Evolutionary conservation across 495 filamentous ascomycete species (phyloP).

Genomic region (Corynascus novoguineensis): DNA sequence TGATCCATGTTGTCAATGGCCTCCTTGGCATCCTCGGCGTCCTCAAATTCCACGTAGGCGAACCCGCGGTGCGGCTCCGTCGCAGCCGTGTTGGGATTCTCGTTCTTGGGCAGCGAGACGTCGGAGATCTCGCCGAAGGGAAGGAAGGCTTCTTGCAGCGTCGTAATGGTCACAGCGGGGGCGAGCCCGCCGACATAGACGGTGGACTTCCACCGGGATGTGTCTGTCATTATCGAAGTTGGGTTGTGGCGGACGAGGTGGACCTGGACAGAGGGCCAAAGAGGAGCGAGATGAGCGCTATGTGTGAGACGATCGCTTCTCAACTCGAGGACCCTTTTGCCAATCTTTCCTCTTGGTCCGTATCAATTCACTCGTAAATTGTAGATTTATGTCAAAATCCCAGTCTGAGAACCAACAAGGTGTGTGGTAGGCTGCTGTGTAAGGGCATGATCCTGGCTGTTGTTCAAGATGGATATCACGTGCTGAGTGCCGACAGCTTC

Average conservation of each 20-base stretch:
- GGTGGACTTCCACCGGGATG: conserved; percentile 78
- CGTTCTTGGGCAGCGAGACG: conserved; percentile 81
- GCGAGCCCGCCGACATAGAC: conserved; percentile 89
- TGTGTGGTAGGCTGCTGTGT: too few species aligned
- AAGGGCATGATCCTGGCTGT: background rate
- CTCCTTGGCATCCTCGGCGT: conserved; percentile 79
- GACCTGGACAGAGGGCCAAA: background rate
- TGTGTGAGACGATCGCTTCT: too few species aligned
- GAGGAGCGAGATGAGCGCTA: background rate
- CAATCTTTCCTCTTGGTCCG: too few species aligned
- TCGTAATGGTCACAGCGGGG: conserved; percentile 63
- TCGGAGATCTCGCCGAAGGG: conserved; percentile 94
- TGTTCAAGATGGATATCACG: conserved; percentile 11
- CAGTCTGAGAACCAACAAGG: too few species aligned
- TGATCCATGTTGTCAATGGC: conserved; percentile 99
- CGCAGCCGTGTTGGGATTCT: conserved; percentile 53
- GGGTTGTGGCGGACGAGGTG: background rate
- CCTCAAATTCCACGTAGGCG: conserved; percentile 93
- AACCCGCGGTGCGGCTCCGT: conserved; percentile 79
- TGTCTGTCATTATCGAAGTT: conserved; percentile 63
- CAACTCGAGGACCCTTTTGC: too few species aligned
- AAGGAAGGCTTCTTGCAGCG: conserved; percentile 84
- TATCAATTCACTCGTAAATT: too few species aligned
- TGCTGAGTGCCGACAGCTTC: background rate
- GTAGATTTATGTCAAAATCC: too few species aligned